A percentile compares a stretch with the other conserved stretches of the same genome.
These are phyloP conservation scores for Zygotorulaspora danielsina DNA, from an alignment of 805 yeast genomes.

Conservation along the genomic window DNA sequence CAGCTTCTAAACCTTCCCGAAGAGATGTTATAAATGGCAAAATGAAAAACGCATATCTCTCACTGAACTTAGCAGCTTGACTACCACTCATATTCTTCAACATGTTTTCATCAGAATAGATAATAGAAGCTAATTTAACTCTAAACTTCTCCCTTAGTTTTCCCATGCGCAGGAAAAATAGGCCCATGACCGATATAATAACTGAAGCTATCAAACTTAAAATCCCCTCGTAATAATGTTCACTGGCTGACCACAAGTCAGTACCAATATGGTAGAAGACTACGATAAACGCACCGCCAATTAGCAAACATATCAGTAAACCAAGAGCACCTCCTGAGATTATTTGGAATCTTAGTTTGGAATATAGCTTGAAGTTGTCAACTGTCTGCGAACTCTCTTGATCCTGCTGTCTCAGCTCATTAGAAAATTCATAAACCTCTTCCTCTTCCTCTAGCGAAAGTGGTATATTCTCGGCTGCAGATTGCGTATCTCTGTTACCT, in stretches of 20 bases:
- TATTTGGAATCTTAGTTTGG: slow-evolving; percentile 58
- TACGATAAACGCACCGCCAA: slow-evolving; percentile 68
- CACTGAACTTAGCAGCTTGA: slow-evolving; percentile 39
- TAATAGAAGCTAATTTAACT: slow-evolving; percentile 47
- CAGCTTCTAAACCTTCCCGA: slow-evolving; percentile 89
- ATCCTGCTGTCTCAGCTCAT: slow-evolving; percentile 8
- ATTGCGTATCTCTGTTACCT: background rate
- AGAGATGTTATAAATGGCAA: slow-evolving; percentile 82
- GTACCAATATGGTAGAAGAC: slow-evolving; percentile 74
- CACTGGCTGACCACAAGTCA: slow-evolving; percentile 84
- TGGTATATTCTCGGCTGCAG: slow-evolving; percentile 10
- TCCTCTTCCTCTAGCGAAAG: slow-evolving; percentile 31
- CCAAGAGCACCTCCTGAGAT: slow-evolving; percentile 81
- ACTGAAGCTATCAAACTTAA: slow-evolving; percentile 73
- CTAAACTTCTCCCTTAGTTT: slow-evolving; percentile 81
- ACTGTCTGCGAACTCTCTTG: slow-evolving; percentile 21
- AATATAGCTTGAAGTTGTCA: slow-evolving; percentile 38
- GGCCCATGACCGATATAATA: slow-evolving; percentile 82
- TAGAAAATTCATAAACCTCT: slow-evolving; percentile 22
- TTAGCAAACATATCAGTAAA: slow-evolving; percentile 57
- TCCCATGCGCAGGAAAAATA: slow-evolving; percentile 74
- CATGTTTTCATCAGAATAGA: slow-evolving; percentile 32
- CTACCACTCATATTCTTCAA: slow-evolving; percentile 20
- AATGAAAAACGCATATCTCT: slow-evolving; percentile 66
- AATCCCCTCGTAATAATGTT: slow-evolving; percentile 84